Conservation (phyloP, 192 early-diverging fungal species). For the Linnemannia zychae region DNA sequence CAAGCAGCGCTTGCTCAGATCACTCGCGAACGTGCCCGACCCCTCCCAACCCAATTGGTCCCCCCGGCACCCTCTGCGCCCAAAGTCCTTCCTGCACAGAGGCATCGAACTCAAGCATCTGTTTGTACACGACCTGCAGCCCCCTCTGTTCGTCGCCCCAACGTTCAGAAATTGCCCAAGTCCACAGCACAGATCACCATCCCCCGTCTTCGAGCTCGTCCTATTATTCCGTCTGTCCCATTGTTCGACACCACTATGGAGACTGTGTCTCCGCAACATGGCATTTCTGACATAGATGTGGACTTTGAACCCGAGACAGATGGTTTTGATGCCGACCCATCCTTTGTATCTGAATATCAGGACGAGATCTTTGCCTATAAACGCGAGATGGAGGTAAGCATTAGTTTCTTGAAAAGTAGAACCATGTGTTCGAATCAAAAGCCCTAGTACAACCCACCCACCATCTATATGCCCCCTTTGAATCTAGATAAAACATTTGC, state of each 20-base stretch:
- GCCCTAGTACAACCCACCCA: not conserved
- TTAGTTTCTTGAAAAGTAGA: not conserved
- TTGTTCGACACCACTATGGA: slow-evolving; percentile 16
- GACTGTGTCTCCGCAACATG: no score
- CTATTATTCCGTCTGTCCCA: slow-evolving; percentile 25
- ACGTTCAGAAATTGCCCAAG: not conserved
- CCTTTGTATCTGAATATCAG: slow-evolving; percentile 70
- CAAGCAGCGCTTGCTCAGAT: not conserved
- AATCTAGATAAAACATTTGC: slow-evolving; percentile 55
- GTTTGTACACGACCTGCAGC: not conserved
- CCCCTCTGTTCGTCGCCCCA: not conserved
- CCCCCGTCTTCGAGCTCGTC: not conserved
- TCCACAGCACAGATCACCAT: not conserved
- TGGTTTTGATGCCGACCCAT: slow-evolving; percentile 45
- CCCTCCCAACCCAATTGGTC: not conserved
- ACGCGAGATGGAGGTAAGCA: slow-evolving; percentile 68
- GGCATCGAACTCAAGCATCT: not conserved
- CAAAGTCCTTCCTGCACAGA: not conserved
- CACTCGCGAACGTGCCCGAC: not conserved
- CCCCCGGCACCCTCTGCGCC: slow-evolving; percentile 2
- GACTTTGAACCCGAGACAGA: slow-evolving; percentile 7
- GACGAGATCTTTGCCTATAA: slow-evolving; percentile 76
- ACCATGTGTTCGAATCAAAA: not conserved
- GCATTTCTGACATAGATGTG: slow-evolving; percentile 14
- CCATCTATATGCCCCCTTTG: not conserved